Base-by-base conservation (phyloP, 176 grass and related monocot species). In the Poa pratensis region DNA sequence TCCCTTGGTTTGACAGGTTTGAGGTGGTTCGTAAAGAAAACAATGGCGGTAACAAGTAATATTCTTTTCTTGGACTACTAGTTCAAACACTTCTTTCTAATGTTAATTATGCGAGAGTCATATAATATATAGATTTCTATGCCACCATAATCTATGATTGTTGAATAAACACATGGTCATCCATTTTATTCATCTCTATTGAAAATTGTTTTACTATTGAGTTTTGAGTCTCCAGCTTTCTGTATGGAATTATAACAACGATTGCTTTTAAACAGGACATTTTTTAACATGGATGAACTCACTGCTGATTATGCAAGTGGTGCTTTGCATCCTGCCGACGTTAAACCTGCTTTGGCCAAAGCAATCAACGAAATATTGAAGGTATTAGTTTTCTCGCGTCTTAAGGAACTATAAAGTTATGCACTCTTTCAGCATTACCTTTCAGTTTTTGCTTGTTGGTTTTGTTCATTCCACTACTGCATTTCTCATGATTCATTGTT, bases 1-100 rank as follows among this genome's bases (percentile, higher is more conserved):
- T 98, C 51, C 96, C 91, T 85, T 95, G 93, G 96, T 95, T 95
- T 92, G 87, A 65, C 49, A 62, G 26, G 20, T 98, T 98, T 94
- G 93, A 94, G 63, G 89, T 98, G 15, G 39, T 83, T 9, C 80
- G 93, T 32, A 88, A 88, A 67, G 96, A 93, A 77, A 88, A 65
- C 69, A 94, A 98, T 79, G 91, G 96, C 1, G 89, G 91, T 51
- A 82, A 90, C 86, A 98, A 95, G 96, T 98, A 84, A 92, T 91
- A 68, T 16, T 80, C 70, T 77, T 88, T 63, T 79, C 53, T 57
- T 57, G 19, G 68, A 11, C 43, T 80, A 76, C n/a, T 1, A 76
- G 79, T 42, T 73, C 11, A 14, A 49, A 62, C 64, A 59, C 75
- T n/a, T 5, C 2, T 55, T 13, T 67, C 82, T 43, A 55, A 4